These are phyloP conservation scores for Gaertneriomyces semiglobifer DNA, from an alignment of 192 early-diverging fungal species.

Conservation along the genomic window DNA sequence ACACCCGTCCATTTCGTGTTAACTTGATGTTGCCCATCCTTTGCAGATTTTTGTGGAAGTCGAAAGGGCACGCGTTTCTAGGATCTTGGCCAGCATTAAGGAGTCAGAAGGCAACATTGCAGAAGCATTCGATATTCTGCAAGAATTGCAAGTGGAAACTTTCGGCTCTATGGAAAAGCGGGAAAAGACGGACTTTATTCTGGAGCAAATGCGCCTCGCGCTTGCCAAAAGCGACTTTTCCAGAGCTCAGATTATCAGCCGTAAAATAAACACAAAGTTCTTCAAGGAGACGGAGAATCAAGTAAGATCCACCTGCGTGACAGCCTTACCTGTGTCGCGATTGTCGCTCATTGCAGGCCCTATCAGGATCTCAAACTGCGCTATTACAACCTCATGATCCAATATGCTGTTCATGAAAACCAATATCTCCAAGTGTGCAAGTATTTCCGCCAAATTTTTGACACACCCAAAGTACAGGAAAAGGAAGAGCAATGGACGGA, in stretches of 20 bases:
- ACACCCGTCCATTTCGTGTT: not conserved
- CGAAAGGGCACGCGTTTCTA: conserved; percentile 90
- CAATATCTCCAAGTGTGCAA: conserved; percentile 89
- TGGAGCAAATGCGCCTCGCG: conserved; percentile 97
- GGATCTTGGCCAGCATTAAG: conserved; percentile 81
- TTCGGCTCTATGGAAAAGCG: conserved; percentile 98
- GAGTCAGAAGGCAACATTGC: conserved; percentile 86
- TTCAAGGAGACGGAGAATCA: conserved; percentile 79
- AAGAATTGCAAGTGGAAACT: conserved; percentile 97
- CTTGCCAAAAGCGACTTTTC: conserved; percentile 90
- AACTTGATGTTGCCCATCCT: not conserved
- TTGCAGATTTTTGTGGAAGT: conserved; percentile 96
- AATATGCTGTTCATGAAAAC: conserved; percentile 86
- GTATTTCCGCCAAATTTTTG: conserved; percentile 87
- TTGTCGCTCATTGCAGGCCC: not conserved
- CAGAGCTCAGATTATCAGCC: conserved; percentile 88
- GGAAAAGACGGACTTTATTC: conserved; percentile 98
- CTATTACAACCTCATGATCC: conserved; percentile 95
- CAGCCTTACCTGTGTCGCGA: not conserved
- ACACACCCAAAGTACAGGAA: conserved; percentile 75
- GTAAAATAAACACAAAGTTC: conserved; percentile 93
- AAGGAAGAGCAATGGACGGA: conserved; percentile 73
- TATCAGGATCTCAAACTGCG: conserved; percentile 86
- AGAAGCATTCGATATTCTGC: conserved; percentile 91
- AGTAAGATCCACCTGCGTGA: conserved; percentile 46